These are phyloP conservation scores for Ogataea ramenticola DNA, from an alignment of 805 yeast genomes.

Conservation along the genomic window DNA sequence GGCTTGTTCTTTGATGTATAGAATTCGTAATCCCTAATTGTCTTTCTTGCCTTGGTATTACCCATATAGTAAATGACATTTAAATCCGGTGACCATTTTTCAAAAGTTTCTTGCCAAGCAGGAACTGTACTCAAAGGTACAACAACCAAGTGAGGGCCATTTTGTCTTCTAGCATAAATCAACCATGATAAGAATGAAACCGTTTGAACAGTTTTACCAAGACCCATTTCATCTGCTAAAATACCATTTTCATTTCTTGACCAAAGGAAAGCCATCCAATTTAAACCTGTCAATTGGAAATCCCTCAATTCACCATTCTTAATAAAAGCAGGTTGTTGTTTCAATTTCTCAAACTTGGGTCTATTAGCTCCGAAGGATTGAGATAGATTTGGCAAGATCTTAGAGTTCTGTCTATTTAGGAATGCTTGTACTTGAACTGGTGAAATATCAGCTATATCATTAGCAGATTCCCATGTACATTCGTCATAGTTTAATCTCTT, in stretches of 20 bases:
- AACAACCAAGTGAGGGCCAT: conserved; percentile 95
- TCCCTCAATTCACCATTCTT: conserved; percentile 91
- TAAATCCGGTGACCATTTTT: conserved; percentile 94
- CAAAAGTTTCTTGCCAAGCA: conserved; percentile 99
- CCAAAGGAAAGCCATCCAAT: conserved; percentile 99
- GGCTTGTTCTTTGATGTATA: conserved; percentile 57
- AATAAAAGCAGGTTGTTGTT: conserved; percentile 80
- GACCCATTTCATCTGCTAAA: conserved; percentile 97
- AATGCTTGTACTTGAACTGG: conserved; percentile 79
- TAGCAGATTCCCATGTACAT: conserved; percentile 95
- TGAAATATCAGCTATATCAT: conserved; percentile 73
- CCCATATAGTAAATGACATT: conserved; percentile 93
- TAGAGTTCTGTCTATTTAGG: conserved; percentile 75
- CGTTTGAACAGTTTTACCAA: conserved; percentile 97
- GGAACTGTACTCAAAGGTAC: conserved; percentile 95
- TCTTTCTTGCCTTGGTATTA: conserved; percentile 76
- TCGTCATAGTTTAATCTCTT: conserved; percentile 87
- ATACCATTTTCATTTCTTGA: conserved; percentile 96
- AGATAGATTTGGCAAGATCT: conserved; percentile 74
- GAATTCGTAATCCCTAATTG: conserved; percentile 80
- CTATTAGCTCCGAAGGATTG: conserved; percentile 68
- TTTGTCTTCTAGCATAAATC: conserved; percentile 89
- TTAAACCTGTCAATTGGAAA: conserved; percentile 94
- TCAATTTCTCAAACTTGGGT: conserved; percentile 84
- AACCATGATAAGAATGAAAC: conserved; percentile 93